Evolutionary conservation across 306 rosid species (phyloP), one percentile per base, ranked within the genome.

Genomic region (Gillenia trifoliata): DNA sequence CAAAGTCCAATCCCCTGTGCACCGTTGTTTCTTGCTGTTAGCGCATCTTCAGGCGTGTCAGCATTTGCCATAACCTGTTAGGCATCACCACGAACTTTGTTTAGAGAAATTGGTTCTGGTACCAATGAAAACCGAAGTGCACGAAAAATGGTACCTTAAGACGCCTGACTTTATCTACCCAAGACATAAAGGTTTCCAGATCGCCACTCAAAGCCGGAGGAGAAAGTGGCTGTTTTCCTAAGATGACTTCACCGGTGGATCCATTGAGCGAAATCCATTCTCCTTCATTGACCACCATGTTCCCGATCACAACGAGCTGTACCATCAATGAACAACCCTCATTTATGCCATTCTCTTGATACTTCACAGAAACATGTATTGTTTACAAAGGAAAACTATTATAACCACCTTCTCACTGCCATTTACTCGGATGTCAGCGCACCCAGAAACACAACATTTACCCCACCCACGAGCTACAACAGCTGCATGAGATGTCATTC

Each of bases 401-500:
- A 59, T 9, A 50, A 33, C 28, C 45, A 88, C 99, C 99, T 84
- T 90, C 77, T 86, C 93, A 22, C 29, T 38, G 17, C 92, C 93
- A 52, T 90, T 92, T 70, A 92, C 96, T 25, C 63, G 82, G 82
- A 92, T 85, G 66, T 92, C 99, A 4, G 99, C 83, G 59, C 99
- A 95, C 23, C 96, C 99, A 11, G 99, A 95, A 45, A 95, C 83
- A 72, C 99, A 95, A 78, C 99, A 95, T 78, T 95, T 95, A 65
- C 99, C 99, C 99, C 99, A 92, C 69, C 98, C 99, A 49, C 98
- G 92, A 13, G 97, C 99, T 30, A 95, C 96, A 31, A 95, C 99
- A 26, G 99, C 99, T 12, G 99, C 99, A 78, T 95, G 99, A 80
- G 99, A 95, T 72, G 99, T 95, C 99, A 92, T 92, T 41, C 99